Base-by-base conservation (phyloP, 306 rosid genomes). In the Dalbergia cochinchinensis region DNA sequence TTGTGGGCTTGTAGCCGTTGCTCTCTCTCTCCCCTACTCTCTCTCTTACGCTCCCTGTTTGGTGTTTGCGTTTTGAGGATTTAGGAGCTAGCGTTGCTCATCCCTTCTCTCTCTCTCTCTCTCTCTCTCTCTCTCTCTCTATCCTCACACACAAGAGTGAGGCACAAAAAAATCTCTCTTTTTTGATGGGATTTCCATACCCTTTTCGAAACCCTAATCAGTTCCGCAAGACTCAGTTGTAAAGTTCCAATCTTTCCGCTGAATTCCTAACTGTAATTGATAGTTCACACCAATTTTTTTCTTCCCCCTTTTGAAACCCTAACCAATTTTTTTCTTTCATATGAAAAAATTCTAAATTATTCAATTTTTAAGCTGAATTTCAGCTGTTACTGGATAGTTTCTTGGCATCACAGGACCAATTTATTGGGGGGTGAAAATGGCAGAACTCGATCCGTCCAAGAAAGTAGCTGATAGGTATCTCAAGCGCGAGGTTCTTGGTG, bases 391-490 rank as follows among this genome's bases (percentile, higher is more conserved):
- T 47, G 26, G 26, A 12, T 22, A 76, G 71, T 50, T 70, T 60
- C 13, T 9, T 64, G 20, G 15, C 20, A 31, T 45, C 18, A 41
- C 70, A 22, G 10, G 6, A 18, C 68, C 45, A 62, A 31, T 61
- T 19, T 62, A 10, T 5, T 53, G 42, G 64, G 37, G 37, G 6
- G 6, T 48, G 22, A 35, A 64, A 65, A 93, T 91, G 96, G 45
- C 87, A 16, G 96, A 88, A 65, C 68, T 73, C 76, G 98, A 91
- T 88, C 77, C 61, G 22, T 50, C 92, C 5, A 95, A 93, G 92
- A 93, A 89, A 89, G 97, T 95, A 14, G 99, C 99, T 4, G 99
- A 93, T 80, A 93, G 98, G 82, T 95, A 95, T 82, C 88, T 95
- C 83, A 95, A 89, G 86, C 99, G 98, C 33, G 99, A 93, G 82